Conservation (phyloP, 352 stramenopile genomes). For the Pythium brachiatum region DNA sequence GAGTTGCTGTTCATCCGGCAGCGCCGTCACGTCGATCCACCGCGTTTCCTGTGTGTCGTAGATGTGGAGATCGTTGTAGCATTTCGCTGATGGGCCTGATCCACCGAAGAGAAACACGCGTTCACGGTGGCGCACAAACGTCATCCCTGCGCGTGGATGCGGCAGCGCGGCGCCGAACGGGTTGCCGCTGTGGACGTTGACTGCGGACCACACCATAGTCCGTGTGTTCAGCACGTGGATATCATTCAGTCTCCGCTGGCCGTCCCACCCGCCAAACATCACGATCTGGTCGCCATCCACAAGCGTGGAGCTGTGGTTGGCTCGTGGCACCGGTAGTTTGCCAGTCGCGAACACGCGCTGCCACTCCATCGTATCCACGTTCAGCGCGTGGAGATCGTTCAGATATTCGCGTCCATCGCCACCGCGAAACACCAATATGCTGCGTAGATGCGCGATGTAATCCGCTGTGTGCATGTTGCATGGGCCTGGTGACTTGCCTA, state of each 20-base stretch:
- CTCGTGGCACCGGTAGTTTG: conserved; percentile 77
- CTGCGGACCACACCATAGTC: conserved; percentile 86
- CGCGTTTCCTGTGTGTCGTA: conserved; percentile 66
- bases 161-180: conserved; percentile 46
- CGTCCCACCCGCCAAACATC: conserved; percentile 95
- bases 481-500: conserved; percentile 62
- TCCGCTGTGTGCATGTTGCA: conserved; percentile 99
- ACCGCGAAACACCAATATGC: conserved; percentile 94
- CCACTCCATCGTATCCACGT: conserved; percentile 90
- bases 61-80: conserved; percentile 95
- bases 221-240: conserved; percentile 93
- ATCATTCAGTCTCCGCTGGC: conserved; percentile 93
- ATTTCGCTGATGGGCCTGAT: conserved; percentile 91
- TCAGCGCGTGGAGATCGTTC: conserved; percentile 94
- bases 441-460: conserved; percentile 76
- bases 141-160: conserved; percentile 93
- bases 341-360: conserved; percentile 73
- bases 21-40: conserved; percentile 40
- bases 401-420: conserved; percentile 94
- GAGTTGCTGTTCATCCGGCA: conserved; percentile 64
- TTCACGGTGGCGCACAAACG: conserved; percentile 90
- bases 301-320: conserved; percentile 94
- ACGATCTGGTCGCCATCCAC: conserved; percentile 82
- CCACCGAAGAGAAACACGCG: conserved; percentile 95
- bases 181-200: conserved; percentile 31